Evolutionary conservation across 2,329 filamentous ascomycete genomes (phyloP), one percentile per base, ranked within the genome.

Genomic region (Aspergillus sp.): DNA sequence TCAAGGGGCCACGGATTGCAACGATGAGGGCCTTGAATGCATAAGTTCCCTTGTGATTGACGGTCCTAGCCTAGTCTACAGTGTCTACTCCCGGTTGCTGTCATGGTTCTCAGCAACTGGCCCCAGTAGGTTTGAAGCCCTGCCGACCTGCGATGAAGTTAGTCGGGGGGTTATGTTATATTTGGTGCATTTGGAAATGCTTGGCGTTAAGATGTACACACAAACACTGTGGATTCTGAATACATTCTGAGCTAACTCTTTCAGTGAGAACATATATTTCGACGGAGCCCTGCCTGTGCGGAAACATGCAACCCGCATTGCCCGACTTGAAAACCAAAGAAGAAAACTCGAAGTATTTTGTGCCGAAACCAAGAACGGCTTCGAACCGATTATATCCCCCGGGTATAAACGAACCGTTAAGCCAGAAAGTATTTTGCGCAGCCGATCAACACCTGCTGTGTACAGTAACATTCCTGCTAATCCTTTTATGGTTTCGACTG

Each of bases 61-160:
- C 70, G 92, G 91, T 0, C 91, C 92, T 4, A 87, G 86, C 2
- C 76, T 96, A 24, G 89, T 91, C 1, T 89, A 93, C 70, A 83
- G 90, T 70, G 78, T 93, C 41, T 86, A 89, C 59, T 78, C 85
- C 51, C 74, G 85, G 17, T 82, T 86, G 56, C 75, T 84, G 44
- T 70, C 67, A 3, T 71, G 73, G 55, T 73, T 71, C 58, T 51
- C 51, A 33, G 65, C 71, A 27, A 57, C 59, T 17, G 67, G 72
- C 19, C 73, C 73, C 40, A 81, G 80, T 66, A 78, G 80, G 49
- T 75, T 84, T 40, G 79, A 83, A 48, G 70, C 75, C 12, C 78
- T 83, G 30, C 85, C 88, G 5, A 82, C 84, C 0, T 91, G 93
- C 72, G 66, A 77, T 11, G 79, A 88, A 42, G 79, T 95, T 44